Evolutionary conservation across 345 rosid species (phyloP).

Genomic region (Carallia brachiata): DNA sequence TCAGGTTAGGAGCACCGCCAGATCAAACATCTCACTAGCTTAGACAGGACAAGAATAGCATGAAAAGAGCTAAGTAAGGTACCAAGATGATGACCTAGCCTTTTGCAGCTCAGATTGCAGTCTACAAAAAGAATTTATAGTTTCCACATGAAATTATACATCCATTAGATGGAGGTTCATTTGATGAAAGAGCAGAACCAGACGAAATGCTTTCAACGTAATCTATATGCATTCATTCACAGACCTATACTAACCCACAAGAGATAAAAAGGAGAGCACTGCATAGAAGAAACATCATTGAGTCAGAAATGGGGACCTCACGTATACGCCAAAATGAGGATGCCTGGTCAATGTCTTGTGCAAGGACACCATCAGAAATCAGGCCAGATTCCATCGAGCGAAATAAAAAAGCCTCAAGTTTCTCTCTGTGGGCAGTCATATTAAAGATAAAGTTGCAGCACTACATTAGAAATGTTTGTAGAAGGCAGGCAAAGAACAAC

Average conservation of each 20-base stretch:
- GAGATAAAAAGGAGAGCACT: not conserved
- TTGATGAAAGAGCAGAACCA: too few species aligned
- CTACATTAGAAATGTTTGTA: not conserved
- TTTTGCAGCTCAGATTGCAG: not conserved
- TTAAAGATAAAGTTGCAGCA: not conserved
- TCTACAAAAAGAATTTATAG: too few species aligned
- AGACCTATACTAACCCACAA: not conserved
- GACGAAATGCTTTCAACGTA: too few species aligned
- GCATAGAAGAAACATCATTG: not conserved
- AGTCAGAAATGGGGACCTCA: slow-evolving; percentile 55
- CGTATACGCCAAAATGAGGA: slow-evolving; percentile 90
- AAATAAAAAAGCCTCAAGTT: slow-evolving; percentile 85
- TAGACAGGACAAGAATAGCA: too few species aligned
- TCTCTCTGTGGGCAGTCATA: slow-evolving; percentile 56
- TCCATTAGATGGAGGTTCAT: too few species aligned
- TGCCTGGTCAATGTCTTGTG: slow-evolving; percentile 91
- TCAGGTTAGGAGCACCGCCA: too few species aligned
- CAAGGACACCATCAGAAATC: slow-evolving; percentile 86
- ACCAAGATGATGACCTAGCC: not conserved
- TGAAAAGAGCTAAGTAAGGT: not conserved
- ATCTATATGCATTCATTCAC: not conserved
- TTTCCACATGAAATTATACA: too few species aligned
- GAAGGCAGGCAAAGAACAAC: not conserved
- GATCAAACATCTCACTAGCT: too few species aligned
- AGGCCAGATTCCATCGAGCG: slow-evolving; percentile 74